These are phyloP conservation scores for Silene vulgaris DNA, from an alignment of 179 eudicot genomes.

Conservation along the genomic window DNA sequence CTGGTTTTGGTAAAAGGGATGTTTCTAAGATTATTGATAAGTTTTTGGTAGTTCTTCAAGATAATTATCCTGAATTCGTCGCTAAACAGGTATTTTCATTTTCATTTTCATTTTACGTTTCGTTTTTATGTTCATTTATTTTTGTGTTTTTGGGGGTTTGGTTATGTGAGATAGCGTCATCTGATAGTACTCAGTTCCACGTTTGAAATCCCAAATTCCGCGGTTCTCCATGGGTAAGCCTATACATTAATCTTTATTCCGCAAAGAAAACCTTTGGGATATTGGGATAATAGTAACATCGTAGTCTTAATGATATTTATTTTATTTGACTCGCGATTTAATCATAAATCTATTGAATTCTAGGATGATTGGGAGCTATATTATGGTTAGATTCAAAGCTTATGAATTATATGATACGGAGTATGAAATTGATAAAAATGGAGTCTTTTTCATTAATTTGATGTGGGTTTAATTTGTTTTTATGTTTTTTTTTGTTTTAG, in stretches of 20 bases:
- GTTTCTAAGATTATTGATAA: conserved; percentile 38
- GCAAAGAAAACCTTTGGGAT: no score
- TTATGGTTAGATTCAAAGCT: neutral
- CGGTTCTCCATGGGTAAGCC: no score
- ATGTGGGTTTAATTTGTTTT: neutral
- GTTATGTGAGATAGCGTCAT: no score
- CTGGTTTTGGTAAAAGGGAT: conserved; percentile 51
- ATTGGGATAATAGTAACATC: no score
- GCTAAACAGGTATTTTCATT: conserved; percentile 55
- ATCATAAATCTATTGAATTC: neutral
- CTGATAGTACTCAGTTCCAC: no score
- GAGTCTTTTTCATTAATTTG: neutral
- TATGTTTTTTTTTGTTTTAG: conserved; percentile 21
- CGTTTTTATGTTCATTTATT: no score
- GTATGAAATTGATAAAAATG: neutral
- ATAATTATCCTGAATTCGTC: conserved; percentile 69
- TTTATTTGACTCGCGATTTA: neutral
- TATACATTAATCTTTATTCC: no score
- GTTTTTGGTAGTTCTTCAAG: conserved; percentile 48
- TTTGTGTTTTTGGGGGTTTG: no score
- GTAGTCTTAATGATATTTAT: no score
- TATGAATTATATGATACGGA: no score
- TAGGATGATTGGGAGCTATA: neutral
- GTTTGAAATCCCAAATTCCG: no score
- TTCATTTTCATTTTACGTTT: neutral